Percentiles rank a stretch among this genome's conserved stretches.
phyloP scores from a whole-genome alignment of 2,329 filamentous ascomycete genomes.

The Pseudogymnoascus sp. region DNA sequence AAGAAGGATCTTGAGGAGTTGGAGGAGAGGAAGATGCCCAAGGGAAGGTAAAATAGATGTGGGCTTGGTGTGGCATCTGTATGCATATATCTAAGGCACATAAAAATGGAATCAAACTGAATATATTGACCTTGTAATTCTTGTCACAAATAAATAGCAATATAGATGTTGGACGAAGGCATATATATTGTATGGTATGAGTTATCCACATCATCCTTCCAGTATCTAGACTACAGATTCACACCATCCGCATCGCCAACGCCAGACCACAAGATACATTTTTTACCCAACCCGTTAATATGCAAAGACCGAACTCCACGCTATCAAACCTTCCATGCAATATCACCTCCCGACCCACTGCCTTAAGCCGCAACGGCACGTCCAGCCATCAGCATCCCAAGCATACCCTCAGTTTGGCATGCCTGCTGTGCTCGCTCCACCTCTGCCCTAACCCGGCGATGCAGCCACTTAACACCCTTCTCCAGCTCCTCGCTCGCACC shows the following conservation, averaged over 20 bases:
- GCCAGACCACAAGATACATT: constrained; percentile 5
- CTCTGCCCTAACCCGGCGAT: constrained; percentile 63
- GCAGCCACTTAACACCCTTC: constrained; percentile 58
- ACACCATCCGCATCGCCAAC: constrained; percentile 6
- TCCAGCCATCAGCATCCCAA: constrained; percentile 63
- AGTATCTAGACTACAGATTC: constrained; percentile 7
- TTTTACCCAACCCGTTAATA: constrained; percentile 8
- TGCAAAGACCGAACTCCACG: constrained; percentile 9
- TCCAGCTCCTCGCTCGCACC: constrained; percentile 67
- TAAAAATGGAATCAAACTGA: not conserved
- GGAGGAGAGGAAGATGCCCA: constrained; percentile 70
- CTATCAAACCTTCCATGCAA: constrained; percentile 10
- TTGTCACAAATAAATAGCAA: not conserved
- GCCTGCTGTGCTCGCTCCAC: constrained; percentile 80
- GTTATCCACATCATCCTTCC: constrained; percentile 3
- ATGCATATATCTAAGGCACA: not conserved
- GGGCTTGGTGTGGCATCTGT: not conserved
- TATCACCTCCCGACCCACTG: not conserved
- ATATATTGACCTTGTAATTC: not conserved
- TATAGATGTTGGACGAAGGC: not conserved
- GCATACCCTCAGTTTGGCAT: constrained; percentile 75
- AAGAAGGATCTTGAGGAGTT: constrained; percentile 78
- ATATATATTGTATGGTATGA: constrained; percentile 3
- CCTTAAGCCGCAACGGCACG: not conserved
- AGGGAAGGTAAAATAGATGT: constrained; percentile 25